Conservation (phyloP, 805 yeast genomes). For the Candida morakotiae region DNA sequence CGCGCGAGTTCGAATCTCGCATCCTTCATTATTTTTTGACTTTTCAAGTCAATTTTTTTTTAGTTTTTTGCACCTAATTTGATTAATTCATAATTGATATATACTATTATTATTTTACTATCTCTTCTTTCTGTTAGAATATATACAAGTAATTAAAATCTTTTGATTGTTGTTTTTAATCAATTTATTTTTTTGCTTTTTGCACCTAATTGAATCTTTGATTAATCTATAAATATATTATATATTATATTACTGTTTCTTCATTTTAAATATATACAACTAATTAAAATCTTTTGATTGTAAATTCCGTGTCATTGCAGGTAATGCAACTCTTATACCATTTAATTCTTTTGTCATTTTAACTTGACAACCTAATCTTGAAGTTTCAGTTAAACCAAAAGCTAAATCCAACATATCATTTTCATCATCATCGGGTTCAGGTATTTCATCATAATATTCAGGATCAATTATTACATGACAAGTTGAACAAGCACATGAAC, state of each 20-base stretch:
- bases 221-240: too few species aligned
- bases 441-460: slow-evolving; percentile 82
- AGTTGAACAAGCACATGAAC: slow-evolving; percentile 98
- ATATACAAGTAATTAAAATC: too few species aligned
- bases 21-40: slow-evolving; percentile 40
- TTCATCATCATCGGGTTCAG: slow-evolving; percentile 96
- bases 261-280: neutral
- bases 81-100: too few species aligned
- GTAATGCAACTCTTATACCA: slow-evolving; percentile 91
- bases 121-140: too few species aligned
- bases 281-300: slow-evolving; percentile 71
- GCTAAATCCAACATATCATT: slow-evolving; percentile 98
- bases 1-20: slow-evolving; percentile 56
- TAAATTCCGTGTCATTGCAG: slow-evolving; percentile 94
- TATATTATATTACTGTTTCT: too few species aligned
- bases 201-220: too few species aligned
- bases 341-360: slow-evolving; percentile 85
- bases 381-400: slow-evolving; percentile 94
- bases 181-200: too few species aligned
- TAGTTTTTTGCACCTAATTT: neutral
- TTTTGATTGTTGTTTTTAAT: too few species aligned
- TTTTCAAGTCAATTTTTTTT: neutral
- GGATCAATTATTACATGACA: slow-evolving; percentile 97
- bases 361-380: slow-evolving; percentile 93
- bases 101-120: too few species aligned